Percentiles rank a stretch among this genome's conserved stretches.
These are phyloP conservation scores for Trebouxiophyceae sp. DNA, from an alignment of 163 green algal genomes.

Conservation along the genomic window DNA sequence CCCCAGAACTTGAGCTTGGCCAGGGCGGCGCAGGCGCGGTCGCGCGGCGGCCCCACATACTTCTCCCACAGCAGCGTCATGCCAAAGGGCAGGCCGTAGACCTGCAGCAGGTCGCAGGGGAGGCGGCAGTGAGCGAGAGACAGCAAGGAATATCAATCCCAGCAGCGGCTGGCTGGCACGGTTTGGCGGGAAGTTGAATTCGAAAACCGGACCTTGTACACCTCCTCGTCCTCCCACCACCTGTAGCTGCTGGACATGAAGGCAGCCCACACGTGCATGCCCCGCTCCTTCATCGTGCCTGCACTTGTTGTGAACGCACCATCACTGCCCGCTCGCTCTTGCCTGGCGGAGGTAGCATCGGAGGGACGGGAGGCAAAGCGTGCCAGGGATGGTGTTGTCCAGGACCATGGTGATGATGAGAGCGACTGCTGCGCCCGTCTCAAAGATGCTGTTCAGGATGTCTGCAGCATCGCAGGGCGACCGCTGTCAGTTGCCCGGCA, in stretches of 20 bases:
- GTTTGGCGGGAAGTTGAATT: not conserved
- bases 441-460: constrained; percentile 53
- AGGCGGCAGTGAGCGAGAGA: not conserved
- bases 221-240: constrained; percentile 19
- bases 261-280: constrained; percentile 18
- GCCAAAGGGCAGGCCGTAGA: constrained; percentile 23
- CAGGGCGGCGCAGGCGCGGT: not conserved
- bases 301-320: constrained; percentile 7
- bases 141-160: not conserved
- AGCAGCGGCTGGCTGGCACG: not conserved
- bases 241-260: not conserved
- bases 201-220: not conserved
- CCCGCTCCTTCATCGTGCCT: constrained; percentile 10
- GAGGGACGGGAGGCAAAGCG: not conserved
- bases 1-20: constrained; percentile 1
- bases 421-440: constrained; percentile 46
- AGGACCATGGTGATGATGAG: constrained; percentile 61
- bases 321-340: too few relatives aligned
- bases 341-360: too few relatives aligned
- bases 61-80: constrained; percentile 15
- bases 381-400: constrained; percentile 37
- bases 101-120: constrained; percentile 4
- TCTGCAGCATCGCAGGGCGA: constrained; percentile 7
- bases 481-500: not conserved
- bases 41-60: not conserved